phyloP scores from a whole-genome alignment of 2,329 filamentous ascomycete genomes.

The Pseudopyricularia javanii region DNA sequence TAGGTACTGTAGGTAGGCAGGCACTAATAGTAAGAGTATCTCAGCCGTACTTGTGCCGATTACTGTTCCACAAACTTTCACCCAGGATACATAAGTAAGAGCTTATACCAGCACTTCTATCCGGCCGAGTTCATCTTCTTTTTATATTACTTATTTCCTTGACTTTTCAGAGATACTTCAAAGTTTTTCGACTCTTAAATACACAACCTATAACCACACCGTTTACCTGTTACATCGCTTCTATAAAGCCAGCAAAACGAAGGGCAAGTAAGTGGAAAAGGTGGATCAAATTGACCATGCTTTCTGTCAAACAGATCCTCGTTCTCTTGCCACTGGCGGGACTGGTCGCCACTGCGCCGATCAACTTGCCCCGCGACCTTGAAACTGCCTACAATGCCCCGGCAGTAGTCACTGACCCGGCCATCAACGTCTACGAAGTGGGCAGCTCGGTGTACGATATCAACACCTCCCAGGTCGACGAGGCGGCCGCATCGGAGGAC shows the following conservation, averaged over 20 bases:
- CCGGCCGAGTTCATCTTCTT: neutral
- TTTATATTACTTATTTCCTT: neutral
- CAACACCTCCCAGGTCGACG: neutral
- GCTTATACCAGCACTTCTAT: too few species aligned
- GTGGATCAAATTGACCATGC: constrained; percentile 2
- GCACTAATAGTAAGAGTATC: too few species aligned
- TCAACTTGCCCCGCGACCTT: neutral
- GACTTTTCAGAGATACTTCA: neutral
- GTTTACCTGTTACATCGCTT: neutral
- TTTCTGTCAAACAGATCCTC: neutral
- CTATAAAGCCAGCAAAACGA: neutral
- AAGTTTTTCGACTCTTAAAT: neutral
- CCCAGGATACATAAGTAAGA: too few species aligned
- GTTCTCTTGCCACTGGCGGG: neutral
- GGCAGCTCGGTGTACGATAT: neutral
- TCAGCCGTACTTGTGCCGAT: too few species aligned
- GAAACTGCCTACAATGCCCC: neutral
- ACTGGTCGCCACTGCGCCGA: neutral
- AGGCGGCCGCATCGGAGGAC: too few species aligned
- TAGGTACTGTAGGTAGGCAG: too few species aligned
- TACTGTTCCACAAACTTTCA: too few species aligned
- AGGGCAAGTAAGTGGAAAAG: neutral
- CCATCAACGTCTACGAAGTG: neutral
- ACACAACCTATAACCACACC: neutral
- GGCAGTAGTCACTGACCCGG: neutral